A percentile compares a stretch with the other conserved stretches of the same genome.
These are phyloP conservation scores for Solanum etuberosum DNA, from an alignment of 257 asterid species.

Conservation along the genomic window DNA sequence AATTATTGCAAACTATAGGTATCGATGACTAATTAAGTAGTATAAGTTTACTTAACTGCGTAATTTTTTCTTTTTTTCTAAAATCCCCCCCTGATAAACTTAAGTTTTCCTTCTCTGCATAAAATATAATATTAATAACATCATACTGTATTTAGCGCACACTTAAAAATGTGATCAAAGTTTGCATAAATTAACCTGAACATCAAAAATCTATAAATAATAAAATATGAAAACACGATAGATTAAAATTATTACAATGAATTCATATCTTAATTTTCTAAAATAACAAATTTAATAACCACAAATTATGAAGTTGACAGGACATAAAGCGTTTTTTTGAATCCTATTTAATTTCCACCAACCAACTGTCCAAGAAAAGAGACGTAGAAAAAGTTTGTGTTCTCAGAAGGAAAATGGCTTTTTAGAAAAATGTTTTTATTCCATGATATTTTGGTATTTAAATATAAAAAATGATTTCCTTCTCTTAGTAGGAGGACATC, in stretches of 20 bases:
- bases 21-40: too few relatives aligned
- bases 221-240: neutral
- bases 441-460: neutral
- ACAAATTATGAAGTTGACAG: neutral
- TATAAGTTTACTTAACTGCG: too few relatives aligned
- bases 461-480: neutral
- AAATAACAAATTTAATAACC: neutral
- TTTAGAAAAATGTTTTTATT: neutral
- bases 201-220: neutral
- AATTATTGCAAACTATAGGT: too few relatives aligned
- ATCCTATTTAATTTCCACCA: neutral
- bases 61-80: too few relatives aligned
- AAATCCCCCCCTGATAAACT: too few relatives aligned
- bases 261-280: neutral
- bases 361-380: neutral
- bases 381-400: neutral
- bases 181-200: neutral
- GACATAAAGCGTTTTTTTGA: neutral
- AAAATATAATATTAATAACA: too few relatives aligned
- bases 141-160: neutral
- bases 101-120: too few relatives aligned
- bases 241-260: neutral
- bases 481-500: neutral
- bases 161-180: neutral
- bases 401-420: neutral